Evolutionary conservation across 768 basidiomycete species (phyloP).

Genomic region (Suillus occidentalis): DNA sequence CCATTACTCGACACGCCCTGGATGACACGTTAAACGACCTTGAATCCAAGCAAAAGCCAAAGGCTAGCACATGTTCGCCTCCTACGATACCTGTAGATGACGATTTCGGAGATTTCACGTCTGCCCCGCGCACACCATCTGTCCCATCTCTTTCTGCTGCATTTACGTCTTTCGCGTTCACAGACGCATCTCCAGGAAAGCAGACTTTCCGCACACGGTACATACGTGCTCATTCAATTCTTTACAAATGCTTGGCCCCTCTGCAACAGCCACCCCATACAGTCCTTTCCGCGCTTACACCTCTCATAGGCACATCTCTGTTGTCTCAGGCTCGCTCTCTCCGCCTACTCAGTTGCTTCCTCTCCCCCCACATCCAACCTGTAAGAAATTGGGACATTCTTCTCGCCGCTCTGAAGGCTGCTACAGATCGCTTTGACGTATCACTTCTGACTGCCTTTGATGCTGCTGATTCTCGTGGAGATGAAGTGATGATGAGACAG

Average conservation of each 20-base stretch:
- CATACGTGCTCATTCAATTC: conserved; percentile 61
- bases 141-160: conserved; percentile 14
- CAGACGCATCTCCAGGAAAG: conserved; percentile 19
- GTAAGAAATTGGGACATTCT: conserved; percentile 65
- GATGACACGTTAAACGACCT: conserved; percentile 56
- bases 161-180: conserved; percentile 17
- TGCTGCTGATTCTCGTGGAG: conserved; percentile 67
- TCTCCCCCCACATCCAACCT: conserved; percentile 71
- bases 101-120: conserved; percentile 87
- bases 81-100: conserved; percentile 57
- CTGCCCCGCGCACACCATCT: conserved; percentile 32
- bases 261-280: conserved; percentile 66
- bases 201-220: conserved; percentile 55
- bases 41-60: conserved; percentile 40
- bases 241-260: conserved; percentile 58
- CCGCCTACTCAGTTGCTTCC: conserved; percentile 70
- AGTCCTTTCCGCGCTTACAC: conserved; percentile 50
- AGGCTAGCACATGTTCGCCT: conserved; percentile 44
- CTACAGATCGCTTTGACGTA: conserved; percentile 88
- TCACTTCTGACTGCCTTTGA: conserved; percentile 87
- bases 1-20: conserved; percentile 45
- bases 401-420: conserved; percentile 64
- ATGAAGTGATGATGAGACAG: conserved; percentile 78
- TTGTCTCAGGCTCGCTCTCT: conserved; percentile 66
- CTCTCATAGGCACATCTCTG: conserved; percentile 33